These are phyloP conservation scores for Hypoxylon sp. DNA, from an alignment of 2,329 filamentous ascomycete species.

Conservation along the genomic window DNA sequence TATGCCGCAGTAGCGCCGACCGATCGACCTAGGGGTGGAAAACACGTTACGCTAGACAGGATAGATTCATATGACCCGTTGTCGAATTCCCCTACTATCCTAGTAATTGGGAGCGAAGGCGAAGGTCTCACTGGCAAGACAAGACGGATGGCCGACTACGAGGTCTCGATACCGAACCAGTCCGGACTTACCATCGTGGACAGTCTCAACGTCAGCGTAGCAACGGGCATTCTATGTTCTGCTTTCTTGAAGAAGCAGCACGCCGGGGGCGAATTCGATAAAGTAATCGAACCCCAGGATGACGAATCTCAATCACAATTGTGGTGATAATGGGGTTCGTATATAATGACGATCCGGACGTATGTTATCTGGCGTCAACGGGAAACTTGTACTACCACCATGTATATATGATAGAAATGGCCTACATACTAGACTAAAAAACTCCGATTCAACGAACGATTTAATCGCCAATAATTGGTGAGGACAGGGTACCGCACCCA, in stretches of 20 bases:
- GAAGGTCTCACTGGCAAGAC: slow-evolving; percentile 78
- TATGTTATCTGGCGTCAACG: slow-evolving; percentile 12
- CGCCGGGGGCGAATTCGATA: slow-evolving; percentile 45
- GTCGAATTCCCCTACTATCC: slow-evolving; percentile 75
- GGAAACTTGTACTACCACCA: slow-evolving; percentile 21
- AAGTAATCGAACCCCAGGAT: slow-evolving; percentile 38
- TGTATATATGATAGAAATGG: slow-evolving; percentile 33
- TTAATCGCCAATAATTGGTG: background rate
- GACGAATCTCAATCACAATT: slow-evolving; percentile 37
- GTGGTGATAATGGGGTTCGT: slow-evolving; percentile 43
- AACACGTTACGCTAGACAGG: slow-evolving; percentile 65
- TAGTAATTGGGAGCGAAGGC: slow-evolving; percentile 88
- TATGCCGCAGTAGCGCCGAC: slow-evolving; percentile 79
- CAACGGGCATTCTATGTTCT: slow-evolving; percentile 81
- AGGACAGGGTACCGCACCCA: background rate
- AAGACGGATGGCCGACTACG: slow-evolving; percentile 75
- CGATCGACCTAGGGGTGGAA: slow-evolving; percentile 55
- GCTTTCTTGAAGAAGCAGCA: slow-evolving; percentile 71
- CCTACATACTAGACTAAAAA: background rate
- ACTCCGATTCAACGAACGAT: background rate
- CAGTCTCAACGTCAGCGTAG: slow-evolving; percentile 94
- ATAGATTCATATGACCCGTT: slow-evolving; percentile 69
- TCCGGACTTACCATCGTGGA: slow-evolving; percentile 75
- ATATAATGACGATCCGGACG: slow-evolving; percentile 19
- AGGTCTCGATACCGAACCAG: slow-evolving; percentile 75